Percentiles rank a stretch among this genome's conserved stretches.
These are phyloP conservation scores for Diplodia sapinea DNA, from an alignment of 2,329 filamentous ascomycete genomes.

Conservation along the genomic window DNA sequence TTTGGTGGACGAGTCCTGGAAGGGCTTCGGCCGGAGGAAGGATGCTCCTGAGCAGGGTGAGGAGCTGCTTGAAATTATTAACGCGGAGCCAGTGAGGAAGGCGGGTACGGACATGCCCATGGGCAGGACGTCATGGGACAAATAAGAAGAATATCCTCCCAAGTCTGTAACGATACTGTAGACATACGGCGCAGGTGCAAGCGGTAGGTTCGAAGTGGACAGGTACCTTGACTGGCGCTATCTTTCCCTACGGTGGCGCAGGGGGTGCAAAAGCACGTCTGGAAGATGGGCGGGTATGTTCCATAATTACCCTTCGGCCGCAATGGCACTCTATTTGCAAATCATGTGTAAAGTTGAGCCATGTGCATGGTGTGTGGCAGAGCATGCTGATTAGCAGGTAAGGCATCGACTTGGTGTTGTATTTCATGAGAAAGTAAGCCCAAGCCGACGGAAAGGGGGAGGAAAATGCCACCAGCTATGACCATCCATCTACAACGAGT, in stretches of 20 bases:
- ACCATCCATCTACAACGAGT: too few species aligned
- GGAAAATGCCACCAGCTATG: too few species aligned
- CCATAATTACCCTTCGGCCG: neutral
- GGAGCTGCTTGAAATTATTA: slow-evolving; percentile 33
- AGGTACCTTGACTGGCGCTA: neutral
- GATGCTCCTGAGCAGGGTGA: slow-evolving; percentile 33
- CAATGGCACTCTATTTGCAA: neutral
- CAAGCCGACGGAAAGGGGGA: too few species aligned
- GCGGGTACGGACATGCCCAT: slow-evolving; percentile 26
- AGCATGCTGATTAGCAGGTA: neutral
- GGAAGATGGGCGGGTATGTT: neutral
- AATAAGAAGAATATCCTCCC: neutral
- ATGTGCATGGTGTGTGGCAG: neutral
- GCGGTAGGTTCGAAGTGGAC: neutral
- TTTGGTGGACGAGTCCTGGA: slow-evolving; percentile 39
- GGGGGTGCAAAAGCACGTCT: neutral
- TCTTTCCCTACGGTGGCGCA: neutral
- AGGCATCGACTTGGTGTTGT: neutral
- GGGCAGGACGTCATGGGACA: slow-evolving; percentile 9
- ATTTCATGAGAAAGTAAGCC: too few species aligned
- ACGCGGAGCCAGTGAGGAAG: slow-evolving; percentile 36
- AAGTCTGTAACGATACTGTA: slow-evolving; percentile 20
- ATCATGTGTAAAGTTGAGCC: neutral
- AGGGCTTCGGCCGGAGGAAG: slow-evolving; percentile 39
- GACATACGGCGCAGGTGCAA: neutral